phyloP scores from a whole-genome alignment of 768 basidiomycete species.

The Boletus pseudopeckii region DNA sequence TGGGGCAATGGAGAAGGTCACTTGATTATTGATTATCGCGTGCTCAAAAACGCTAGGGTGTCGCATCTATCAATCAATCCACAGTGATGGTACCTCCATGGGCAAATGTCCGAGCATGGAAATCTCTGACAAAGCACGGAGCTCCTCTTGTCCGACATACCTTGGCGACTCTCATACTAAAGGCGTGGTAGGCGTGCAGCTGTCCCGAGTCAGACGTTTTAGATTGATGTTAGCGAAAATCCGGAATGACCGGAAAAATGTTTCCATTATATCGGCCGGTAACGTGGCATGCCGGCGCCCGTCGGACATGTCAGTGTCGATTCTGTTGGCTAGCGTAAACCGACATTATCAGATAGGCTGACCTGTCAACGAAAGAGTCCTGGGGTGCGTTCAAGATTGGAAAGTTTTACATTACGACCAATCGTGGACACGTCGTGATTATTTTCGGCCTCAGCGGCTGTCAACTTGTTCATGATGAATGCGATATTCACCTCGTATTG shows the following conservation, averaged over 20 bases:
- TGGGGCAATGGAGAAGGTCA: not conserved
- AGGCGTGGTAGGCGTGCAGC: not conserved
- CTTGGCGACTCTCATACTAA: too few species aligned
- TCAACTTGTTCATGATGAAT: not conserved
- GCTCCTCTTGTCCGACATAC: not conserved
- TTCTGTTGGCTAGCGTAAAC: not conserved
- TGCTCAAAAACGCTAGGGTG: not conserved
- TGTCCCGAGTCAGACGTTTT: not conserved
- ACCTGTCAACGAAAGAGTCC: not conserved
- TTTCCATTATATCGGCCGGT: not conserved
- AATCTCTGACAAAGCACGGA: not conserved
- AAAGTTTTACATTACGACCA: not conserved
- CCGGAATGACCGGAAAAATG: not conserved
- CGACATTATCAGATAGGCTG: not conserved
- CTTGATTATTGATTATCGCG: not conserved
- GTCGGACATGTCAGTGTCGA: too few species aligned
- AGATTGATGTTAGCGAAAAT: not conserved
- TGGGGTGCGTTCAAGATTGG: not conserved
- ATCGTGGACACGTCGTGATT: not conserved
- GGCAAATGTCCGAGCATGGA: not conserved
- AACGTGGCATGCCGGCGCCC: not conserved
- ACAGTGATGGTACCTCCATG: not conserved
- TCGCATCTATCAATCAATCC: not conserved
- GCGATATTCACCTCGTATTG: not conserved
- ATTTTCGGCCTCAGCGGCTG: not conserved